Evolutionary conservation across 176 grass and related monocot genomes (phyloP).

Genomic region (Musa itinerans): DNA sequence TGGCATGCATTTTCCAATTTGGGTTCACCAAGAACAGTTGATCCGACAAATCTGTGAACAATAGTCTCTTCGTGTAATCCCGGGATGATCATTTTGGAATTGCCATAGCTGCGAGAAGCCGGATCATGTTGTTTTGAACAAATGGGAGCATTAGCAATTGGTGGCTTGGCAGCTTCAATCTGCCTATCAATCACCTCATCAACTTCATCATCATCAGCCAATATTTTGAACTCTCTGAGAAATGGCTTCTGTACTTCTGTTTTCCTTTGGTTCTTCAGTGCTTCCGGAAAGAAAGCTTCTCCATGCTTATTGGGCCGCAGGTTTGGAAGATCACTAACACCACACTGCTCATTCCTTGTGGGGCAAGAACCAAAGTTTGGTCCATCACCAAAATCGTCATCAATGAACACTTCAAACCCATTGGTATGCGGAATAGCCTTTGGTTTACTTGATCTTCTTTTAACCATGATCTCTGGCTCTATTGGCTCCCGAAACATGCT

Average conservation of each 20-base stretch:
- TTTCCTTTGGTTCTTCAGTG: constrained; percentile 16
- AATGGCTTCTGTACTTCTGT: constrained; percentile 39
- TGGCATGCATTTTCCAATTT: constrained; percentile 91
- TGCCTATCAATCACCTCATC: constrained; percentile 8
- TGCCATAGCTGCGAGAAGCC: constrained; percentile 10
- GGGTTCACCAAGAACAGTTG: constrained; percentile 54
- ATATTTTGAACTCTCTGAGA: constrained; percentile 59
- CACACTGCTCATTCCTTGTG: constrained; percentile 7
- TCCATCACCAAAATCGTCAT: constrained; percentile 42
- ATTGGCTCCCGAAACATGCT: constrained; percentile 89
- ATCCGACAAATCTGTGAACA: constrained; percentile 78
- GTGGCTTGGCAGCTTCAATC: constrained; percentile 17
- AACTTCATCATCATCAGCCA: constrained; percentile 58
- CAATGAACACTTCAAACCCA: constrained; percentile 70
- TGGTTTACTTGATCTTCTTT: constrained; percentile 46
- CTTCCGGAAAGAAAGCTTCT: not conserved
- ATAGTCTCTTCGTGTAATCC: constrained; percentile 54
- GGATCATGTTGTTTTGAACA: constrained; percentile 17
- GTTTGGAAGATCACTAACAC: constrained; percentile 7
- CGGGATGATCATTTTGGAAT: constrained; percentile 25
- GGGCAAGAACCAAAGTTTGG: constrained; percentile 20
- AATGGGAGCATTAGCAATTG: constrained; percentile 5
- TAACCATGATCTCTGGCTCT: constrained; percentile 55
- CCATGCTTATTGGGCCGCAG: not conserved
- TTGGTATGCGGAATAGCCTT: constrained; percentile 36